These are phyloP conservation scores for Cenchrus americanus DNA, from an alignment of 176 grass and related monocot species.

Conservation along the genomic window DNA sequence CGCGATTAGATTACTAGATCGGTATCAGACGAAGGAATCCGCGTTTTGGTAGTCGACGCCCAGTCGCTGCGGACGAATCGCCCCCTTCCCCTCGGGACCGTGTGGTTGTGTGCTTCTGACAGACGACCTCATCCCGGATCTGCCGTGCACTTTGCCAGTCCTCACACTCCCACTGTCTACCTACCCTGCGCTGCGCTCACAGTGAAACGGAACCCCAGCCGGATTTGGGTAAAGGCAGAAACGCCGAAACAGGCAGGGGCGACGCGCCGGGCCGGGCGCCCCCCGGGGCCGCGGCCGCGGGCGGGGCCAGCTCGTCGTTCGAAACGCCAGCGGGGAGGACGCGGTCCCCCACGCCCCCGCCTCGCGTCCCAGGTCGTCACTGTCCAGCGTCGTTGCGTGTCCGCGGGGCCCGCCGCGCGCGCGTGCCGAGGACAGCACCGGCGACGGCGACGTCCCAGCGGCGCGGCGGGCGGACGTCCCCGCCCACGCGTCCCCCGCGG, in stretches of 20 bases:
- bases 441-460: background rate
- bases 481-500: slow-evolving; percentile 25
- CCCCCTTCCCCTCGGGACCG: no score
- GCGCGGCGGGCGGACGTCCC: background rate
- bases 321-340: background rate
- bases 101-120: background rate
- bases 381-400: background rate
- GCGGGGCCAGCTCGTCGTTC: background rate
- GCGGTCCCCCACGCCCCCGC: no score
- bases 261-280: background rate
- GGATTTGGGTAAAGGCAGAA: background rate
- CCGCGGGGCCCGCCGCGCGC: slow-evolving; percentile 2
- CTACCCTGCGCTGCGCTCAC: no score
- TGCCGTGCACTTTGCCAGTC: background rate
- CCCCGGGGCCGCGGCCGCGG: background rate
- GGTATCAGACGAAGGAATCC: no score
- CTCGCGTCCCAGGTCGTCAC: background rate
- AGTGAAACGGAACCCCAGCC: background rate
- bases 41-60: no score
- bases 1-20: no score
- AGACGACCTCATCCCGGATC: background rate
- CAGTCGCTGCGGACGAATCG: no score
- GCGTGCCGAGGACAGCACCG: background rate
- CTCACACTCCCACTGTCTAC: no score
- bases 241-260: background rate